These are phyloP conservation scores for Globisporangium barbulae DNA, from an alignment of 352 stramenopile species.

Conservation along the genomic window DNA sequence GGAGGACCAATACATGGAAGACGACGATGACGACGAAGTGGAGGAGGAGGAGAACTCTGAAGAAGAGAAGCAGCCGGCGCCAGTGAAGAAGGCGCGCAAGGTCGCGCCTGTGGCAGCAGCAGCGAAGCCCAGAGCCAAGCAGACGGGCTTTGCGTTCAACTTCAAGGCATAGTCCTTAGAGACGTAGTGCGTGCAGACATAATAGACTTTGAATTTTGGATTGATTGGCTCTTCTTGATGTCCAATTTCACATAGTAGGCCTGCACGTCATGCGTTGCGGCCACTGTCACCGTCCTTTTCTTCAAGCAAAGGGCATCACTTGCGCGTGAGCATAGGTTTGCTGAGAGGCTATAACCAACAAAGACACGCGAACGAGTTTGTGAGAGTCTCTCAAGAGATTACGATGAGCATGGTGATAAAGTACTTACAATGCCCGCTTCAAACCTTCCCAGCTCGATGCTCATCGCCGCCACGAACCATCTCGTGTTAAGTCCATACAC, in stretches of 20 bases:
- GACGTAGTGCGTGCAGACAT: background rate
- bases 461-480: too few relatives aligned
- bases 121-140: constrained; percentile 12
- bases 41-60: constrained; percentile 1
- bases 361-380: too few relatives aligned
- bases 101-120: background rate
- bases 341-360: too few relatives aligned
- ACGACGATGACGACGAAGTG: background rate
- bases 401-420: too few relatives aligned
- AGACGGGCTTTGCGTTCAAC: constrained; percentile 38
- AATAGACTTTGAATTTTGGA: background rate
- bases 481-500: too few relatives aligned
- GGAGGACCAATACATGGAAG: constrained; percentile 21
- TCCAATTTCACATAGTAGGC: background rate
- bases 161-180: constrained; percentile 24
- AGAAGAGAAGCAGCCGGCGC: background rate
- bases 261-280: background rate
- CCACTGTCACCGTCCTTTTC: too few relatives aligned
- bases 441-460: too few relatives aligned
- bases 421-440: too few relatives aligned
- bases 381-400: too few relatives aligned
- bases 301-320: too few relatives aligned
- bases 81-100: constrained; percentile 7
- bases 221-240: background rate
- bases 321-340: too few relatives aligned